Conservation (phyloP, 2,329 filamentous ascomycete species). For the Drechslerella dactyloides region DNA sequence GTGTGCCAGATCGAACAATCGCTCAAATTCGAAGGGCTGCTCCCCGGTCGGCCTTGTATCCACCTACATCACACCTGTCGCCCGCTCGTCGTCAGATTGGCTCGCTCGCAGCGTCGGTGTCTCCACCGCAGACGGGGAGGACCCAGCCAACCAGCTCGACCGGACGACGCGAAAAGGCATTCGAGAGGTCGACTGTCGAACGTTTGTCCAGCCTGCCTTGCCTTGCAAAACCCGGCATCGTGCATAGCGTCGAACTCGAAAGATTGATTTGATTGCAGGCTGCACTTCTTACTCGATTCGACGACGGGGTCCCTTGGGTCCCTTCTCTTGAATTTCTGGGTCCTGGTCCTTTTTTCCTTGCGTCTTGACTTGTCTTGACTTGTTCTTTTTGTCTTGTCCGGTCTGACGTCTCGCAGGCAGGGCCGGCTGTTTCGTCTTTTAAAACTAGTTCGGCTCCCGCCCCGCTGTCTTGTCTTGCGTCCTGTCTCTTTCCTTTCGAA, state of each 20-base stretch:
- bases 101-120: conserved; percentile 25
- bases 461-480: neutral
- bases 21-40: too few species aligned
- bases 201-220: neutral
- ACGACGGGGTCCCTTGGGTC: too few species aligned
- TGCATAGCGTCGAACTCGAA: conserved; percentile 2
- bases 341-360: neutral
- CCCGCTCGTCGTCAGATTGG: conserved; percentile 8
- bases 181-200: neutral
- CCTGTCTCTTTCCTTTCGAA: neutral
- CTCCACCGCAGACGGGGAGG: conserved; percentile 1
- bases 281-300: conserved; percentile 1
- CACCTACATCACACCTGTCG: neutral
- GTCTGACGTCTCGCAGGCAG: neutral
- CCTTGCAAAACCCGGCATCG: conserved; percentile 15
- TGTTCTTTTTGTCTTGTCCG: too few species aligned
- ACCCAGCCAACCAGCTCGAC: conserved; percentile 24
- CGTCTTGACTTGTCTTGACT: too few species aligned
- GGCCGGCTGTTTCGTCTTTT: conserved; percentile 4
- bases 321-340: too few species aligned
- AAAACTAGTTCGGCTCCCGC: neutral
- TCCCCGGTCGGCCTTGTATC: neutral
- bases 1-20: neutral
- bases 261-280: too few species aligned
- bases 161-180: conserved; percentile 19